A percentile compares a stretch with the other conserved stretches of the same genome.
Conservation (phyloP, 106 monocot species). For the Acorus gramineus region DNA sequence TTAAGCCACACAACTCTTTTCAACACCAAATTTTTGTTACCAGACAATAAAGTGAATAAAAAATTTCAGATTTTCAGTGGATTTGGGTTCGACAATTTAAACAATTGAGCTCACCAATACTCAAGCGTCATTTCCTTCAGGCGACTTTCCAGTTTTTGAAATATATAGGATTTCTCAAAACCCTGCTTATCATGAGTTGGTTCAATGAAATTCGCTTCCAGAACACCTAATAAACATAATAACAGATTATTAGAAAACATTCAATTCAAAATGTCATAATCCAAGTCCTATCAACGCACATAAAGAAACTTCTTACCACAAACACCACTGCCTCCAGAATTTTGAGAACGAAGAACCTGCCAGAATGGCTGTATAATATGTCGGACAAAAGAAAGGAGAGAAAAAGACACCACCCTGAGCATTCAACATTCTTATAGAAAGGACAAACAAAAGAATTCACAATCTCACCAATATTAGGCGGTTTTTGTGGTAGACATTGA, state of each 20-base stretch:
- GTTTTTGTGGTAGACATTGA: slow-evolving; percentile 61
- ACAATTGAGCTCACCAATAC: slow-evolving; percentile 46
- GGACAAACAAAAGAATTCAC: neutral
- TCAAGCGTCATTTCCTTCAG: slow-evolving; percentile 59
- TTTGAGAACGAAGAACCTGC: slow-evolving; percentile 20
- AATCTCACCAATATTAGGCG: slow-evolving; percentile 67
- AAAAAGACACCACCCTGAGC: too few species aligned
- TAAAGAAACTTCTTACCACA: slow-evolving; percentile 36
- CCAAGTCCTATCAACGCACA: neutral
- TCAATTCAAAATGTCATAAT: neutral
- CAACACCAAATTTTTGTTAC: too few species aligned
- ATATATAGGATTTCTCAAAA: slow-evolving; percentile 68
- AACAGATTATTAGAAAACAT: slow-evolving; percentile 4
- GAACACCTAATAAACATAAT: slow-evolving; percentile 33
- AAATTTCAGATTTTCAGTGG: too few species aligned
- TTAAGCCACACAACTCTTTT: too few species aligned
- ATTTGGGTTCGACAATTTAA: too few species aligned
- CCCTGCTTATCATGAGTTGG: slow-evolving; percentile 87
- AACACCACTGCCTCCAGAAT: slow-evolving; percentile 52
- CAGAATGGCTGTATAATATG: slow-evolving; percentile 47
- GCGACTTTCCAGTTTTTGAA: slow-evolving; percentile 47
- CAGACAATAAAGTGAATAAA: too few species aligned
- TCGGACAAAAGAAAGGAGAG: too few species aligned
- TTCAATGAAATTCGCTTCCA: slow-evolving; percentile 63
- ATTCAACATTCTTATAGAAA: too few species aligned